phyloP scores from a whole-genome alignment of 2,329 filamentous ascomycete genomes.

The Ustulina deusta region DNA sequence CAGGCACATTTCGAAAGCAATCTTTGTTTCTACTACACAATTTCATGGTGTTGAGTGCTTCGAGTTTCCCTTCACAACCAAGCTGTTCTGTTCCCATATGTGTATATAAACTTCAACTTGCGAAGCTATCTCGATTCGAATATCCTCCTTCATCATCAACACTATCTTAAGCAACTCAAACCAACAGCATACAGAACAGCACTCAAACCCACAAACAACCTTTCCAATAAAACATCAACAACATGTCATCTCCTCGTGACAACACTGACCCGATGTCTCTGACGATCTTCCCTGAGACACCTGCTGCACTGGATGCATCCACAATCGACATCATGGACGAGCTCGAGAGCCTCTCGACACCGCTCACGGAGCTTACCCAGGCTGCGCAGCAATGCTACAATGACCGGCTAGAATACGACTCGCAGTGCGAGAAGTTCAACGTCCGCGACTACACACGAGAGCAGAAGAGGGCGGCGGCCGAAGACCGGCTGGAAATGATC shows the following conservation, averaged over 20 bases:
- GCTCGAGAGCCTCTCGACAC: not conserved
- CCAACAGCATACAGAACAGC: conserved; percentile 16
- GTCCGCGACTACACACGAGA: not conserved
- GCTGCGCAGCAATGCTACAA: conserved; percentile 1
- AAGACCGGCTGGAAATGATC: not conserved
- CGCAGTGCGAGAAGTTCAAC: too few species aligned
- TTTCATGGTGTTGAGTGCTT: not conserved
- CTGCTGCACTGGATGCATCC: conserved; percentile 5
- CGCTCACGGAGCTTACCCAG: not conserved
- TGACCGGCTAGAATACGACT: not conserved
- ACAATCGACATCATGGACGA: not conserved
- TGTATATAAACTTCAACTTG: not conserved
- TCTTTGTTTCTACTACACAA: not conserved
- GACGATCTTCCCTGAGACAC: not conserved
- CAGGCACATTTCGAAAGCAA: not conserved
- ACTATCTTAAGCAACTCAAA: conserved; percentile 6
- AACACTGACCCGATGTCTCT: not conserved
- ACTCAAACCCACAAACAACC: not conserved
- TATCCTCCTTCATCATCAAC: not conserved
- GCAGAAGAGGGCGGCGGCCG: not conserved
- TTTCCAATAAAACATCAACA: not conserved
- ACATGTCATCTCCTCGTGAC: conserved; percentile 16
- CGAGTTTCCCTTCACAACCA: not conserved
- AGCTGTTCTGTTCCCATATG: not conserved
- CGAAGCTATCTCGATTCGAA: not conserved